These are phyloP conservation scores for Stachybotrys echinatus DNA, from an alignment of 2,329 filamentous ascomycete genomes.

Conservation along the genomic window DNA sequence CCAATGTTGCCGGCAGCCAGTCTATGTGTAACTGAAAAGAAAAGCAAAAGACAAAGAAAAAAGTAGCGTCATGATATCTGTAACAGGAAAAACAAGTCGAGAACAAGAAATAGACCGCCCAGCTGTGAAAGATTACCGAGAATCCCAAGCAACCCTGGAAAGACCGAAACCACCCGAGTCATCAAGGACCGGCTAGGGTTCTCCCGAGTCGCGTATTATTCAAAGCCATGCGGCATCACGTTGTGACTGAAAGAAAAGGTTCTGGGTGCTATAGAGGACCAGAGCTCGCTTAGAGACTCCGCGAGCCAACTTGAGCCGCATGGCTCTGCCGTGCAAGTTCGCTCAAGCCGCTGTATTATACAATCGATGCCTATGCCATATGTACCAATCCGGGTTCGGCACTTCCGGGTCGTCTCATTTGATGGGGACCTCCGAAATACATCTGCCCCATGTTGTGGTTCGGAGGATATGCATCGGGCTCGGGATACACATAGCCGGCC, in stretches of 20 bases:
- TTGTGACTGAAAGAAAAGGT: too few relatives aligned
- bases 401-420: constrained; percentile 69
- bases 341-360: too few relatives aligned
- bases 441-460: constrained; percentile 58
- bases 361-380: constrained; percentile 26
- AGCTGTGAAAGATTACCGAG: too few relatives aligned
- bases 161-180: too few relatives aligned
- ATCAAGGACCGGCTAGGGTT: too few relatives aligned
- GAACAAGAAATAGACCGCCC: background rate
- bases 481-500: constrained; percentile 71
- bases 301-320: too few relatives aligned
- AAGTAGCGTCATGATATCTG: background rate
- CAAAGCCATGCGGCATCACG: too few relatives aligned
- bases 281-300: too few relatives aligned
- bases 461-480: constrained; percentile 68
- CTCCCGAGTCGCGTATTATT: too few relatives aligned
- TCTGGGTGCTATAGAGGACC: too few relatives aligned
- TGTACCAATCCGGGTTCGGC: constrained; percentile 55
- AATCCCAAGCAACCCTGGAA: too few relatives aligned
- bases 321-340: too few relatives aligned
- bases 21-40: constrained; percentile 21
- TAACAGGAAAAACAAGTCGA: constrained; percentile 7
- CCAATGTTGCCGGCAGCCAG: constrained; percentile 17
- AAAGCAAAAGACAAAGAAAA: constrained; percentile 7
- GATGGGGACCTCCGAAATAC: constrained; percentile 63